A percentile compares a stretch with the other conserved stretches of the same genome.
Evolutionary conservation across 129 eudicot genomes (phyloP).

Genomic region (Ambrosia artemisiifolia): DNA sequence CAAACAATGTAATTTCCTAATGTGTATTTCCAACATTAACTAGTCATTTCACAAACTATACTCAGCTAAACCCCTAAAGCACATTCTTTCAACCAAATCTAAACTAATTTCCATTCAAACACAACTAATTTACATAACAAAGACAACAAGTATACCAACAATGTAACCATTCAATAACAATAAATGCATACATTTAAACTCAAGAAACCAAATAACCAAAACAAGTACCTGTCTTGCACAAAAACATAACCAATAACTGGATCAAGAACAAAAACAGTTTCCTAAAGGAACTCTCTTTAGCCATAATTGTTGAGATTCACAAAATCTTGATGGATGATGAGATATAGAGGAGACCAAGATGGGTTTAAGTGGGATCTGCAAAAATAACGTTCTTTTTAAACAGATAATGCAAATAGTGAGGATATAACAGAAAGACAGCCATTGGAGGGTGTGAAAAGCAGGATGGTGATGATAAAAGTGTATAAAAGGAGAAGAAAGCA

Average conservation of each 20-base stretch:
- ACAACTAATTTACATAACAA: background rate
- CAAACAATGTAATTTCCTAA: background rate
- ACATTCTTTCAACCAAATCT: background rate
- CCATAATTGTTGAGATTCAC: background rate
- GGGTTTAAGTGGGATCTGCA: background rate
- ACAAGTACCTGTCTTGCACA: background rate
- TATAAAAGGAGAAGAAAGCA: background rate
- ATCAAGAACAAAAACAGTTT: background rate
- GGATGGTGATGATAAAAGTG: background rate
- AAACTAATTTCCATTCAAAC: too few relatives aligned
- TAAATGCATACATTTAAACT: background rate
- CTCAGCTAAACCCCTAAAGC: background rate
- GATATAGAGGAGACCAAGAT: background rate
- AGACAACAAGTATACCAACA: background rate
- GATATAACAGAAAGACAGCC: background rate
- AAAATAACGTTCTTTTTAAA: background rate
- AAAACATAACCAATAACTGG: background rate
- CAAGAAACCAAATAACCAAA: background rate
- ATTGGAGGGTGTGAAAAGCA: constrained; percentile 4
- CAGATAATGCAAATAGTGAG: background rate
- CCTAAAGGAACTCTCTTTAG: background rate
- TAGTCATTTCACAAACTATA: background rate
- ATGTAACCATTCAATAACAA: too few relatives aligned
- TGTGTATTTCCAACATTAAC: background rate
- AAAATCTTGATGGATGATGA: background rate